phyloP scores from a whole-genome alignment of 140 eudicot species.

The Erigeron philadelphicus region DNA sequence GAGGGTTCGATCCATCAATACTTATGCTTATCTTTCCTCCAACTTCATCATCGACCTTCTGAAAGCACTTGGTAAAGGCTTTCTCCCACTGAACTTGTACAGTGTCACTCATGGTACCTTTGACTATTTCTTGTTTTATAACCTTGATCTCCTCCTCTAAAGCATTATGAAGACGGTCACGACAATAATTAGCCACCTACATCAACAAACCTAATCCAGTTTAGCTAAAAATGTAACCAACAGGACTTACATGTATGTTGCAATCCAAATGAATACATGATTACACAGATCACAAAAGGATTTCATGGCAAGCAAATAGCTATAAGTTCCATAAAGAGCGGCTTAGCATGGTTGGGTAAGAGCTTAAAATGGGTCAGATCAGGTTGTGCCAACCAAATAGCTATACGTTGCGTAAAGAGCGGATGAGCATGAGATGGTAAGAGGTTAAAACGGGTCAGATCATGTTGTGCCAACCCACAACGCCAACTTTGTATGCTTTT shows the following conservation, averaged over 20 bases:
- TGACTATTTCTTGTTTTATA: conserved; percentile 32
- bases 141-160: conserved; percentile 55
- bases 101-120: conserved; percentile 39
- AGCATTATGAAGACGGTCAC: conserved; percentile 68
- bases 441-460: no score
- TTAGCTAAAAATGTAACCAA: background rate
- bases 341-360: no score
- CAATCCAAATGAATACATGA: background rate
- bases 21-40: conserved; percentile 45
- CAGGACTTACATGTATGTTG: background rate
- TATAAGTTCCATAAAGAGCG: background rate
- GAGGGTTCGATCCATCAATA: conserved; percentile 24
- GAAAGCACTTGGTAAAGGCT: conserved; percentile 60
- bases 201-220: background rate
- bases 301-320: background rate
- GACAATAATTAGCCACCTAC: conserved; percentile 86
- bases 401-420: background rate
- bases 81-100: conserved; percentile 66
- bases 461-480: no score
- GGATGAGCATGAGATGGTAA: no score
- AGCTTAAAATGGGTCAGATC: no score
- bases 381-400: no score
- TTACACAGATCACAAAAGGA: background rate
- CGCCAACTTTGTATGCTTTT: no score
- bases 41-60: conserved; percentile 79